Conservation (phyloP, 371 early-diverging fungal species). For the Mucor irregularis region DNA sequence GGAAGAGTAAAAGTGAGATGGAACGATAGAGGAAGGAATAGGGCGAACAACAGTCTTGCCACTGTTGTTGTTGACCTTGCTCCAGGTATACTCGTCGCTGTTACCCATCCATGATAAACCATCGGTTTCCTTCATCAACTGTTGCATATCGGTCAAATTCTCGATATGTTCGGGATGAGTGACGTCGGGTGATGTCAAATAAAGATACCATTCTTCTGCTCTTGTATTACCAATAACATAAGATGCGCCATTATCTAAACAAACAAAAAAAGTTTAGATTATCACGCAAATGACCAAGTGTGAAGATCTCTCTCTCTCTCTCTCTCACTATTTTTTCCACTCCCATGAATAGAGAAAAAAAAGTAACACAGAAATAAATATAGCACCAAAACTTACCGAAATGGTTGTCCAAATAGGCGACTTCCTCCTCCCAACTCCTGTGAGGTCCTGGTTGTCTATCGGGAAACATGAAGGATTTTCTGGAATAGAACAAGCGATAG, state of each 20-base stretch:
- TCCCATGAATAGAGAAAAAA: too few relatives aligned
- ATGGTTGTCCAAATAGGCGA: slow-evolving; percentile 63
- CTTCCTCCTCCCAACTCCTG: slow-evolving; percentile 87
- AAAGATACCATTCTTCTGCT: slow-evolving; percentile 93
- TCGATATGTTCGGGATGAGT: slow-evolving; percentile 17
- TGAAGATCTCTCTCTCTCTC: too few relatives aligned
- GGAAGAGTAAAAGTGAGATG: neutral
- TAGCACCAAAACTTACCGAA: slow-evolving; percentile 46
- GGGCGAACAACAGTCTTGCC: neutral
- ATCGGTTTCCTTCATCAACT: slow-evolving; percentile 29
- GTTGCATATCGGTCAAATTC: slow-evolving; percentile 19
- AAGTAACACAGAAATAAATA: neutral
- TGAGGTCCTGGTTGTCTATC: slow-evolving; percentile 86
- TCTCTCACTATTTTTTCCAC: too few relatives aligned
- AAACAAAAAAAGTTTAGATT: neutral
- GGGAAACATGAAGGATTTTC: slow-evolving; percentile 94
- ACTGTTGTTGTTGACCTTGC: neutral
- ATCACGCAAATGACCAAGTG: neutral
- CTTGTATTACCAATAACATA: slow-evolving; percentile 91
- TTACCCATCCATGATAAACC: slow-evolving; percentile 23
- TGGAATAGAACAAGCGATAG: slow-evolving; percentile 86
- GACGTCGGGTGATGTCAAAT: slow-evolving; percentile 66
- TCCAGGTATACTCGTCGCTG: slow-evolving; percentile 2
- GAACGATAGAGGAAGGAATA: slow-evolving; percentile 6
- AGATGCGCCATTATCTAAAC: slow-evolving; percentile 68